These are phyloP conservation scores for Margaritispora aquatica DNA, from an alignment of 495 filamentous ascomycete species.

Conservation along the genomic window DNA sequence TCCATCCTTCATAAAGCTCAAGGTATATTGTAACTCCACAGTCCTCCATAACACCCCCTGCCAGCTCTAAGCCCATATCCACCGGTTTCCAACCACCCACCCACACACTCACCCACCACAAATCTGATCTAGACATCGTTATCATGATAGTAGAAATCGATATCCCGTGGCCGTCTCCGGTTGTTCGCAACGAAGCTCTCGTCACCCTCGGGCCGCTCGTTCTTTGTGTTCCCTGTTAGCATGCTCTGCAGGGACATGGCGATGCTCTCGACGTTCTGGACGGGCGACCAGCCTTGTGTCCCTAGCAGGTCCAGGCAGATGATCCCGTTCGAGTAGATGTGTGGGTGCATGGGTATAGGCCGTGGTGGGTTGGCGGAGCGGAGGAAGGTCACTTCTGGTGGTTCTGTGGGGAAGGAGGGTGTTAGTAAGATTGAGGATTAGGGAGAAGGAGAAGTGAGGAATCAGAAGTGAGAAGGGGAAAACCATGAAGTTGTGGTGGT, in stretches of 20 bases:
- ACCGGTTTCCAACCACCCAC: background rate
- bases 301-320: constrained; percentile 96
- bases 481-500: background rate
- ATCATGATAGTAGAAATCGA: constrained; percentile 85
- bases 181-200: constrained; percentile 79
- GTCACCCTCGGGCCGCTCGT: constrained; percentile 81
- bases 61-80: background rate
- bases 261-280: constrained; percentile 94
- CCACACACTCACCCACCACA: background rate
- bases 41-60: too few relatives aligned
- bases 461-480: background rate
- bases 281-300: constrained; percentile 82
- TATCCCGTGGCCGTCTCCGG: constrained; percentile 69
- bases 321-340: constrained; percentile 97
- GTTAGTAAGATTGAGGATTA: too few relatives aligned
- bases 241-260: constrained; percentile 98
- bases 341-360: constrained; percentile 90
- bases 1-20: background rate
- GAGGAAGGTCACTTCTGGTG: constrained; percentile 89
- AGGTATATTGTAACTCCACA: too few relatives aligned
- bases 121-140: constrained; percentile 53
- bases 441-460: too few relatives aligned
- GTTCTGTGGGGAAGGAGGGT: constrained; percentile 46
- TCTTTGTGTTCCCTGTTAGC: constrained; percentile 88
- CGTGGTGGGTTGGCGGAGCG: constrained; percentile 44